Evolutionary conservation across 2,329 filamentous ascomycete genomes (phyloP).

Genomic region (Mycogone perniciosa): DNA sequence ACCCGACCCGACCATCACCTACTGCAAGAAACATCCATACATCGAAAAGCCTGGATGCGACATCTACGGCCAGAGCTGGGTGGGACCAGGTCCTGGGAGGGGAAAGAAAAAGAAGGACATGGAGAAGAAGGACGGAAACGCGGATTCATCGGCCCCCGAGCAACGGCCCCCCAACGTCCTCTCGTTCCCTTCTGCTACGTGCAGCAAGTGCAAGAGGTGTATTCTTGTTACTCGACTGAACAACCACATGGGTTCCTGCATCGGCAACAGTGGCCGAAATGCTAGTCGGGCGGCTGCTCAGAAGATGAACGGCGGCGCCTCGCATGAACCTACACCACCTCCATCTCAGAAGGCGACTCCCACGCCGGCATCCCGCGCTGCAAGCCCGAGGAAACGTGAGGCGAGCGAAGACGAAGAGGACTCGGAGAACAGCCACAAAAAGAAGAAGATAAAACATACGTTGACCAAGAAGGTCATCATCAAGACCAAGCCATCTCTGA

Average conservation of each 20-base stretch:
- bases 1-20: conserved; percentile 61
- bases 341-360: conserved; percentile 59
- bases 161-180: conserved; percentile 55
- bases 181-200: conserved; percentile 59
- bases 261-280: conserved; percentile 58
- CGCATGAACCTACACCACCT: conserved; percentile 52
- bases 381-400: conserved; percentile 52
- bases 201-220: conserved; percentile 61
- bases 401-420: conserved; percentile 50
- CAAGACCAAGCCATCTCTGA: conserved; percentile 44
- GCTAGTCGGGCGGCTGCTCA: conserved; percentile 56
- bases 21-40: conserved; percentile 75
- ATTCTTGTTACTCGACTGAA: conserved; percentile 59
- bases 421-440: conserved; percentile 46
- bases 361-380: conserved; percentile 45
- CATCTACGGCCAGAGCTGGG: conserved; percentile 78
- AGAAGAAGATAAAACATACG: conserved; percentile 50
- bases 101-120: conserved; percentile 77
- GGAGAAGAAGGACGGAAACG: conserved; percentile 51
- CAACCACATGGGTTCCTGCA: conserved; percentile 63
- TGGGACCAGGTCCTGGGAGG: conserved; percentile 61
- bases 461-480: conserved; percentile 49
- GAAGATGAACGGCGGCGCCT: conserved; percentile 56
- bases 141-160: conserved; percentile 42
- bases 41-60: conserved; percentile 71